These are phyloP conservation scores for Fistulina hepatica DNA, from an alignment of 1,284 basidiomycete genomes.

Conservation along the genomic window DNA sequence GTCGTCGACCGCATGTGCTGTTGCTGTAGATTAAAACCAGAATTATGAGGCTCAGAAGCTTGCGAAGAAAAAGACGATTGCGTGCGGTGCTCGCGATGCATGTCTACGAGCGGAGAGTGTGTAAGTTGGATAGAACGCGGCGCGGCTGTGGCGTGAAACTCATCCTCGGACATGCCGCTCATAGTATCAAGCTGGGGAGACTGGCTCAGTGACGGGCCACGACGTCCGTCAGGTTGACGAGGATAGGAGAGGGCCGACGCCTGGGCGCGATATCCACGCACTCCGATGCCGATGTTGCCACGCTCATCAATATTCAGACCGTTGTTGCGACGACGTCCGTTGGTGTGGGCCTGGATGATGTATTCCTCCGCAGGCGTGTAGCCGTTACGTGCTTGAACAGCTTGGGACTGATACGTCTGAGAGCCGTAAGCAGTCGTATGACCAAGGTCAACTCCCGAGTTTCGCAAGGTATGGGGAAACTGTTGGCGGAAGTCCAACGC, in stretches of 20 bases:
- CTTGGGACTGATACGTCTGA: too few relatives aligned
- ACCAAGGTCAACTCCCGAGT: too few relatives aligned
- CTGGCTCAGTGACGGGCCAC: neutral
- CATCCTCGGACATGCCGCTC: slow-evolving; percentile 27
- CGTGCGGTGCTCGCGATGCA: slow-evolving; percentile 9
- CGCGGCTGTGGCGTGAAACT: slow-evolving; percentile 22
- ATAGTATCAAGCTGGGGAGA: slow-evolving; percentile 10
- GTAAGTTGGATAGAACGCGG: too few relatives aligned
- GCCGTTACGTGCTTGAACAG: slow-evolving; percentile 36
- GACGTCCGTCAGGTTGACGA: slow-evolving; percentile 3
- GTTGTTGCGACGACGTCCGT: slow-evolving; percentile 17
- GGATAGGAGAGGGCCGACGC: slow-evolving; percentile 20
- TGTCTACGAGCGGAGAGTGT: too few relatives aligned
- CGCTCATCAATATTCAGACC: slow-evolving; percentile 16
- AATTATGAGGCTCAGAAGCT: slow-evolving; percentile 16
- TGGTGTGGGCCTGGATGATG: slow-evolving; percentile 37
- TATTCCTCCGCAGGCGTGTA: slow-evolving; percentile 59
- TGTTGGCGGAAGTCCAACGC: neutral
- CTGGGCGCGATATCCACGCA: slow-evolving; percentile 31
- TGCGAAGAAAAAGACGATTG: slow-evolving; percentile 13
- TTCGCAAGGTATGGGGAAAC: neutral
- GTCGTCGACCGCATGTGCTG: slow-evolving; percentile 29
- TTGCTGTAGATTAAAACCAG: slow-evolving; percentile 19
- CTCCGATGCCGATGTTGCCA: slow-evolving; percentile 28
- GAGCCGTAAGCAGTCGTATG: too few relatives aligned